Evolutionary conservation across 106 monocot genomes (phyloP), one percentile per base, ranked within the genome.

Genomic region (Amphibolis antarctica): DNA sequence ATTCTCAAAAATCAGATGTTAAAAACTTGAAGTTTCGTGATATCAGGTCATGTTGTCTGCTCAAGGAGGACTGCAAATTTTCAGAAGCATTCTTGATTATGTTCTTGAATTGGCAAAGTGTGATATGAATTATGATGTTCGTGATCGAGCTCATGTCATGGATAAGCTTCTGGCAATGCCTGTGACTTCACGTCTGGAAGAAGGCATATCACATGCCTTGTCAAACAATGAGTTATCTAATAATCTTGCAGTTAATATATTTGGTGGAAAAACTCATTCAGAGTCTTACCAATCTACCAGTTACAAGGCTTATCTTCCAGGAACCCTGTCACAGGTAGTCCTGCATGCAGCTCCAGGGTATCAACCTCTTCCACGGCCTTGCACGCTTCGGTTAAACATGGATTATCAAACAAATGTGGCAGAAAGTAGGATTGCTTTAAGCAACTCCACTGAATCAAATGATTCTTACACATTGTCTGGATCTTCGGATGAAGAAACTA

Each of bases 311-410:
- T 89, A 82, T 78, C 96, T 98, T 55, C 96, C 96, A 69, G 96
- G 96, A 55, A 83, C 82, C 19, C 84, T 98, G 60, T 98, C 96
- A 13, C 90, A 91, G 20, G 68, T 91, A 43, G 90, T 91, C 72
- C 84, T 87, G 53, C 96, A 98, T 85, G 82, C 96, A 58, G 90
- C 96, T 53, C 87, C 90, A 30, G 96, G 91, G 4, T 98, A 98
- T 73, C 70, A 65, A 23, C 76, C 84, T 66, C 90, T 98, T 76
- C 96, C 96, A 42, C 82, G 73, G 64, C 96, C 90, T 64, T 76
- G 82, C 62, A 90, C 86, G 42, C 43, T 24, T 71, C 77, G 58
- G 26, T 70, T 23, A 54, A 44, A 66, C 28, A 51, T 65, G 9
- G 48, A 14, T 64, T 29, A 64, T 56, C 55, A 57, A 29, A 36